Conservation (phyloP, 2,329 filamentous ascomycete species). For the Stachybotrys elegans region DNA sequence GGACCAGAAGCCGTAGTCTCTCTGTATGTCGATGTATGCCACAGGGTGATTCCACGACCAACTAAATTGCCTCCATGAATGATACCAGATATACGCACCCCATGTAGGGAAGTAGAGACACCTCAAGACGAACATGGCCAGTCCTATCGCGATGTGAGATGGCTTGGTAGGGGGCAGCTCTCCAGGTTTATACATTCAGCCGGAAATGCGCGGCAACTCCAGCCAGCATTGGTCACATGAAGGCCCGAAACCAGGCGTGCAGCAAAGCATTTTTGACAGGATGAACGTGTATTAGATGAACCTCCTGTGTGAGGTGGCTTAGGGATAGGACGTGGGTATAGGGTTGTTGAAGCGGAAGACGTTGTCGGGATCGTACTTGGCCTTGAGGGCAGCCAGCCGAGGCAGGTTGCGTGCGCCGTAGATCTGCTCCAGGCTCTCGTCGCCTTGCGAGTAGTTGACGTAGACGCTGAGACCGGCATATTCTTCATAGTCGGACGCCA, state of each 20-base stretch:
- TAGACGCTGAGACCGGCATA: neutral
- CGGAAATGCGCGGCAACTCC: no score
- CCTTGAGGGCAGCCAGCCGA: neutral
- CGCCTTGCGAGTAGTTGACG: neutral
- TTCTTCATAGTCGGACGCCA: neutral
- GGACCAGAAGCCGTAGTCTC: constrained; percentile 1
- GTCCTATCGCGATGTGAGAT: neutral
- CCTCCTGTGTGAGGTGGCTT: no score
- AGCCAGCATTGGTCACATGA: no score
- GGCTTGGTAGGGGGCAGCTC: neutral
- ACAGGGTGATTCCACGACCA: constrained; percentile 1
- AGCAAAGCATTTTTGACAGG: no score
- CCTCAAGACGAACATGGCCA: neutral
- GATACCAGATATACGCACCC: constrained; percentile 1
- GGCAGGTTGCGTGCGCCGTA: neutral
- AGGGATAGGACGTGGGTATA: neutral
- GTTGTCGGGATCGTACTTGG: neutral
- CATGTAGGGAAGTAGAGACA: constrained; percentile 1
- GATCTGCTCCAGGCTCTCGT: neutral
- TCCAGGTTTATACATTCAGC: no score
- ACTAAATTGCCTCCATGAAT: constrained; percentile 1
- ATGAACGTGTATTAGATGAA: no score
- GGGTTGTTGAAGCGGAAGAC: neutral
- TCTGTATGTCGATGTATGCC: constrained; percentile 1
- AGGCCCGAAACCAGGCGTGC: no score